Base-by-base conservation (phyloP, 225 moss, liverwort and hornwort genomes). In the Physcomitrium patens region DNA sequence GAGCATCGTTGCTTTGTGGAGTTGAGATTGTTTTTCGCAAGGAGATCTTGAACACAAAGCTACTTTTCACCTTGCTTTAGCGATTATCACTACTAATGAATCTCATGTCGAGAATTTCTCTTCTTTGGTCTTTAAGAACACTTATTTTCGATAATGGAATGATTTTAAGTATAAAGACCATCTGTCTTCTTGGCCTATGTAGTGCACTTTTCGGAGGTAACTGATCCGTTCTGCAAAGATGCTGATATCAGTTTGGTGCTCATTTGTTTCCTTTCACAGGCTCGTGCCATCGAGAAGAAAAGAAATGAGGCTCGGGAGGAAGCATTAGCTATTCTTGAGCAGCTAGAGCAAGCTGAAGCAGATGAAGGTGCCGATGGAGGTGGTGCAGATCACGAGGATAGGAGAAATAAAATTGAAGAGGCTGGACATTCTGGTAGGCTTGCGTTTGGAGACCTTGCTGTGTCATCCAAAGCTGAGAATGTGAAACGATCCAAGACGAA, bases 271-370 rank as follows among this genome's bases (percentile, higher is more conserved):
- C 19, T 19, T 28, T 56, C 79, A 63, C 83, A 99, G 97, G 88
- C 95, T 26, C 90, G 95, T 65, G 99, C 95, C 12, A 93, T 99
- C 60, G 93, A 95, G 66, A 99, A 88, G 81, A 93, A 85, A 79
- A 91, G 89, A 71, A 95, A 86, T 53, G 83, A 87, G 60, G 86
- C 90, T 55, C 90, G 90, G 63, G 81, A 86, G 67, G 90, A 90
- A 71, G 95, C 99, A 48, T 60, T 87, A 68, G 92, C 89, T 10
- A 77, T 90, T 48, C 84, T 95, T 48, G 85, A 92, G 83, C 93
- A 93, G 86, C 82, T 95, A 54, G 93, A 99, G 73, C 78, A 86
- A 84, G 99, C 90, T 70, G 93, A 95, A 84, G 83, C 84, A 66
- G 85, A 81, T 7, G 86, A 84, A 60, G 67, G 78, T 19, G 53